Evolutionary conservation across 345 rosid genomes (phyloP).

Genomic region (Aegle marmelos): DNA sequence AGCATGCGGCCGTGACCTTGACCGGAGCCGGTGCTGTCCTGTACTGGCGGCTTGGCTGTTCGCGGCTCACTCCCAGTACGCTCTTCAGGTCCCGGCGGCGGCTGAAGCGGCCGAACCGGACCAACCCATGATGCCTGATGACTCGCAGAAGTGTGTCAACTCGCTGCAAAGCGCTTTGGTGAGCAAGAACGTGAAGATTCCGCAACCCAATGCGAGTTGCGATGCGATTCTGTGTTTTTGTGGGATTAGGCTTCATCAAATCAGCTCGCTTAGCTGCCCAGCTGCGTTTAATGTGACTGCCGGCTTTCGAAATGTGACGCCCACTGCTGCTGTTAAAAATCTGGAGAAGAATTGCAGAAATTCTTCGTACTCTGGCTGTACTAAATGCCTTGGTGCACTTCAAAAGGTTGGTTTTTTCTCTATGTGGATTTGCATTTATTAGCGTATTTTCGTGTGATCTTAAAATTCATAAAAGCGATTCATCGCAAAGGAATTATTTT

Average conservation of each 20-base stretch:
- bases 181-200: constrained; percentile 73
- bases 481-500: neutral
- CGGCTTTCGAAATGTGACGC: constrained; percentile 70
- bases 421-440: constrained; percentile 19
- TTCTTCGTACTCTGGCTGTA: constrained; percentile 90
- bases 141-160: constrained; percentile 94
- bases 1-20: constrained; percentile 85
- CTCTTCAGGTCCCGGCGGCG: constrained; percentile 68
- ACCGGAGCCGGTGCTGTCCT: constrained; percentile 93
- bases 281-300: constrained; percentile 81
- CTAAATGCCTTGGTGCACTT: constrained; percentile 91
- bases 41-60: constrained; percentile 96
- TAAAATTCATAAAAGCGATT: neutral
- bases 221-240: constrained; percentile 90
- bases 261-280: constrained; percentile 89
- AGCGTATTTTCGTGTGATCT: constrained; percentile 10
- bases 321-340: constrained; percentile 82
- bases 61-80: constrained; percentile 90
- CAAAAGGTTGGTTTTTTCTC: constrained; percentile 57
- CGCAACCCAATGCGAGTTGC: constrained; percentile 82
- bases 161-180: constrained; percentile 75
- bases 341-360: constrained; percentile 87
- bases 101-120: constrained; percentile 52
- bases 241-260: constrained; percentile 94
- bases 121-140: constrained; percentile 89